Conservation (phyloP, 805 yeast genomes). For the Tetrapisispora iriomotensis region DNA sequence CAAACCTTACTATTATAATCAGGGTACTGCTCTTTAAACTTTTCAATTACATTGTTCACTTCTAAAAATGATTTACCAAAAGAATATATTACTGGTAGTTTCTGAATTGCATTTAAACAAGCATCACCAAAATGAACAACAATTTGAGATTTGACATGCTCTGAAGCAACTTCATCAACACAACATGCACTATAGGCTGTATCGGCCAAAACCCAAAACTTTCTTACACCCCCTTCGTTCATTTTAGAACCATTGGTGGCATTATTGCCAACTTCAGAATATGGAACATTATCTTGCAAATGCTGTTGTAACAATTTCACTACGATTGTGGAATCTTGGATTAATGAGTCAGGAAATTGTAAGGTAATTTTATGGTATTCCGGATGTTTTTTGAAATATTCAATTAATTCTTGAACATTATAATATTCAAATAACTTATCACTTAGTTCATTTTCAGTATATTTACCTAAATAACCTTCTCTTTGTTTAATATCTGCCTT, state of each 20-base stretch:
- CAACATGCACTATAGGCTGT: slow-evolving; percentile 95
- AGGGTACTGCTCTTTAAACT: slow-evolving; percentile 36
- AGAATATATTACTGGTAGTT: slow-evolving; percentile 66
- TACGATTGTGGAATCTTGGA: slow-evolving; percentile 70
- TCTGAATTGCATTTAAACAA: slow-evolving; percentile 70
- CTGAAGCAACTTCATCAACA: slow-evolving; percentile 94
- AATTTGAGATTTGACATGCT: slow-evolving; percentile 76
- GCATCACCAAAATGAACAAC: slow-evolving; percentile 94
- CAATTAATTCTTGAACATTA: slow-evolving; percentile 39
- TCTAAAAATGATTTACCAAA: slow-evolving; percentile 62
- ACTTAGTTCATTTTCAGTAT: slow-evolving; percentile 22
- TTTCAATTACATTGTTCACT: slow-evolving; percentile 27
- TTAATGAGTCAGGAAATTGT: slow-evolving; percentile 80
- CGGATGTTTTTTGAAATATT: slow-evolving; percentile 29
- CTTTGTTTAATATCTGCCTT: slow-evolving; percentile 21
- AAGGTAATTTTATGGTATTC: slow-evolving; percentile 52
- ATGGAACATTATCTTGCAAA: slow-evolving; percentile 11
- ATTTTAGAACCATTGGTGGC: neutral
- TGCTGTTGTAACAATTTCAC: slow-evolving; percentile 42
- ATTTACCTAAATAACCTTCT: slow-evolving; percentile 23
- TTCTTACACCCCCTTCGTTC: slow-evolving; percentile 15
- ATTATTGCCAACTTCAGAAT: neutral
- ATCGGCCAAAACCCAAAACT: slow-evolving; percentile 82
- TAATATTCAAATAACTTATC: slow-evolving; percentile 42
- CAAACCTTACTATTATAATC: slow-evolving; percentile 38